Conservation (phyloP, 768 basidiomycete genomes). For the Rubroboletus pulcherrimus region DNA sequence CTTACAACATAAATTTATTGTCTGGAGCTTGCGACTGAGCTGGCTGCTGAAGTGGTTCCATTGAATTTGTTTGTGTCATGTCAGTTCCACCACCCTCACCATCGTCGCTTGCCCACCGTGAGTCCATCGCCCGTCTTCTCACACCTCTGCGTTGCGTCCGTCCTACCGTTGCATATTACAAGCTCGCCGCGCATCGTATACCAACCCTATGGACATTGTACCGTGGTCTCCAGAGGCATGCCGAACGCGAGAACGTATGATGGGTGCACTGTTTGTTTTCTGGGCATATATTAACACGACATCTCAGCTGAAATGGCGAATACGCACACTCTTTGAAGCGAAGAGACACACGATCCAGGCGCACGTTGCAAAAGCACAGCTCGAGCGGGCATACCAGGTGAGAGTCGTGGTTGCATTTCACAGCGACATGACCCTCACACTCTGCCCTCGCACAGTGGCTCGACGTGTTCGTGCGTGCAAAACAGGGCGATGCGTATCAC, state of each 20-base stretch:
- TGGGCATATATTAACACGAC: neutral
- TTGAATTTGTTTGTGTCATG: conserved; percentile 6
- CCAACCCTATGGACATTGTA: conserved; percentile 80
- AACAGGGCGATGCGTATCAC: conserved; percentile 46
- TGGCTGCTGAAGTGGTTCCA: neutral
- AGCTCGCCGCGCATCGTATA: conserved; percentile 65
- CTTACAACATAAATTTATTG: neutral
- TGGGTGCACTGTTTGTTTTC: neutral
- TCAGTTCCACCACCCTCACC: conserved; percentile 14
- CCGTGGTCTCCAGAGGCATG: conserved; percentile 56
- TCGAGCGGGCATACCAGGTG: conserved; percentile 58
- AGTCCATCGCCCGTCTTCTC: conserved; percentile 48
- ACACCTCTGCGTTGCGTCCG: conserved; percentile 56
- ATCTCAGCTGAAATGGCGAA: conserved; percentile 53
- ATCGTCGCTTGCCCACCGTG: conserved; percentile 47
- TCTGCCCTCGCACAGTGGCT: conserved; percentile 42
- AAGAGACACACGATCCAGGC: conserved; percentile 55
- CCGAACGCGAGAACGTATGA: conserved; percentile 55
- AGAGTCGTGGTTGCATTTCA: conserved; percentile 11
- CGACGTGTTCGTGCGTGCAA: conserved; percentile 51
- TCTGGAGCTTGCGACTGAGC: neutral
- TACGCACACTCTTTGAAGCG: conserved; percentile 51
- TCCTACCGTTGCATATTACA: conserved; percentile 62
- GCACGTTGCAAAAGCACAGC: conserved; percentile 40
- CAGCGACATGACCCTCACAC: neutral